Evolutionary conservation across 2,329 filamentous ascomycete species (phyloP).

Genomic region (Thielaviopsis euricoi): DNA sequence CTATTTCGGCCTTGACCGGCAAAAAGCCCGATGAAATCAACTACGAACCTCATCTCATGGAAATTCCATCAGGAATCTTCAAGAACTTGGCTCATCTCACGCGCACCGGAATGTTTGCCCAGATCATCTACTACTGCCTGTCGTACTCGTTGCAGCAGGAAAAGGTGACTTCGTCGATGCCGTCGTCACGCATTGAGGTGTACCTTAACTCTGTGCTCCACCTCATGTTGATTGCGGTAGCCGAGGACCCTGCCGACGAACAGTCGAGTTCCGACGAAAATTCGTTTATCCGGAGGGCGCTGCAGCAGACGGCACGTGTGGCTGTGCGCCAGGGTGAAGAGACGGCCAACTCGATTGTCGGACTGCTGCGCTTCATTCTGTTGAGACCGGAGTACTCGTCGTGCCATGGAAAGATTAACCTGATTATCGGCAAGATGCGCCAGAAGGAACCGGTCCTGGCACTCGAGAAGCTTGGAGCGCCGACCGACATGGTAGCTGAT

Average conservation of each 20-base stretch:
- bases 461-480: conserved; percentile 45
- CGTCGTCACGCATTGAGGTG: conserved; percentile 69
- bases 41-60: conserved; percentile 70
- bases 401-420: conserved; percentile 67
- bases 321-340: conserved; percentile 31
- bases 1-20: conserved; percentile 75
- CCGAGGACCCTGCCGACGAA: conserved; percentile 57
- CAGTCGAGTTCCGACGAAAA: conserved; percentile 28
- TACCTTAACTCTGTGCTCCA: conserved; percentile 88
- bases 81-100: conserved; percentile 64
- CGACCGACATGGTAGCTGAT: conserved; percentile 71
- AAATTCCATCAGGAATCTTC: conserved; percentile 65
- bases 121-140: conserved; percentile 78
- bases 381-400: conserved; percentile 60
- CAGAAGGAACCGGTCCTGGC: conserved; percentile 61
- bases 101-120: conserved; percentile 67
- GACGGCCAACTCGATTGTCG: conserved; percentile 43
- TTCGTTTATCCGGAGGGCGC: conserved; percentile 59
- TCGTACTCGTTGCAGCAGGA: conserved; percentile 61
- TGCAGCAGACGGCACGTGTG: conserved; percentile 45
- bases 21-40: conserved; percentile 70
- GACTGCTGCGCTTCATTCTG: conserved; percentile 44
- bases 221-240: conserved; percentile 66
- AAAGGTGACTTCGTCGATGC: conserved; percentile 55
- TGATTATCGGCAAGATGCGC: conserved; percentile 72